These are phyloP conservation scores for Arthroderma uncinatum DNA, from an alignment of 2,329 filamentous ascomycete genomes.

Conservation along the genomic window DNA sequence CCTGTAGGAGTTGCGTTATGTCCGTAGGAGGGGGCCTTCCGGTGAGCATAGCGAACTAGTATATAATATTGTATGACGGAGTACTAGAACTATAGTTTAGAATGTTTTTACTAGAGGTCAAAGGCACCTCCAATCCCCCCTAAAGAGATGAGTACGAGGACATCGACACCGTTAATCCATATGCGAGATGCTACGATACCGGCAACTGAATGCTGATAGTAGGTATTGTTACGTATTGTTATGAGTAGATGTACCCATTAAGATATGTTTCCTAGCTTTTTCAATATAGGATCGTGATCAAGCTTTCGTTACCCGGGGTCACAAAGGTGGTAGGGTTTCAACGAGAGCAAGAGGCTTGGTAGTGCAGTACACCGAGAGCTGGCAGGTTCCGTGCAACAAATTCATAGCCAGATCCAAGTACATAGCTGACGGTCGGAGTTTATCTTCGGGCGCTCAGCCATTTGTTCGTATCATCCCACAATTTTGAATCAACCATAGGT, in stretches of 20 bases:
- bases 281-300: neutral
- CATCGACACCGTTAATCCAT: neutral
- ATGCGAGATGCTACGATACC: neutral
- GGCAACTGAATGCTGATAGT: neutral
- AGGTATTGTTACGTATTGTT: neutral
- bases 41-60: no score
- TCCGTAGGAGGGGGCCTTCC: no score
- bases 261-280: neutral
- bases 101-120: no score
- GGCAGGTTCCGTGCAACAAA: neutral
- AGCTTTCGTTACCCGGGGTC: neutral
- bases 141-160: no score
- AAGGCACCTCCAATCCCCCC: no score
- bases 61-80: no score
- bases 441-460: conserved; percentile 42
- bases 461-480: conserved; percentile 49
- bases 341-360: neutral
- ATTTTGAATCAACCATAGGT: conserved; percentile 39
- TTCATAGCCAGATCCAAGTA: neutral
- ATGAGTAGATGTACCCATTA: neutral
- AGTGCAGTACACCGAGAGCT: neutral
- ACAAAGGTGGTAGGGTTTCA: neutral
- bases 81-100: no score
- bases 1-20: no score
- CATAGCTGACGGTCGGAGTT: neutral